These are phyloP conservation scores for Leishmania mexicana DNA, from an alignment of 208 protist genomes.

Conservation along the genomic window DNA sequence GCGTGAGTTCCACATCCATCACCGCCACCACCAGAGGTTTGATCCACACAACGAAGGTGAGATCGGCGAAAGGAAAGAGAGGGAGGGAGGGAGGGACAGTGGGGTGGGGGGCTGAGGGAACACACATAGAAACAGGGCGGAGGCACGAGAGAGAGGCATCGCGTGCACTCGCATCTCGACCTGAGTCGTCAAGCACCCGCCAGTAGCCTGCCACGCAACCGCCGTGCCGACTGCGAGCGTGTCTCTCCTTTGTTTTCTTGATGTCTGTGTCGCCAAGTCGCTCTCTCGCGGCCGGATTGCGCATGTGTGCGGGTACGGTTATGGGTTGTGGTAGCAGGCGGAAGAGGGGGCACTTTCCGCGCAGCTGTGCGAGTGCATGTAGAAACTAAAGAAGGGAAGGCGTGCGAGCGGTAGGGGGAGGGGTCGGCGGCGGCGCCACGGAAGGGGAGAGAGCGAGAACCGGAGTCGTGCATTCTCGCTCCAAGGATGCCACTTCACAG, in stretches of 20 bases:
- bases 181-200: not conserved
- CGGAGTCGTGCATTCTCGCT: not conserved
- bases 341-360: too few relatives aligned
- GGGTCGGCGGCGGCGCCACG: not conserved
- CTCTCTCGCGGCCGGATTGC: not conserved
- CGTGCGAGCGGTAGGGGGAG: not conserved
- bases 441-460: not conserved
- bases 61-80: not conserved
- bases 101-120: not conserved
- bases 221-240: not conserved
- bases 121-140: not conserved
- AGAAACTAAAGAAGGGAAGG: too few relatives aligned
- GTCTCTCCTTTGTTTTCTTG: not conserved
- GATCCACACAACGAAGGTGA: not conserved
- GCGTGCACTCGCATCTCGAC: not conserved
- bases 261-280: not conserved
- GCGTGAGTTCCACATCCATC: too few relatives aligned
- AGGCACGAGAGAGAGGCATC: not conserved
- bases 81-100: not conserved
- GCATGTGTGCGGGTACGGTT: not conserved
- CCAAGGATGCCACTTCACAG: not conserved
- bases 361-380: not conserved
- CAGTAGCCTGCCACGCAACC: not conserved
- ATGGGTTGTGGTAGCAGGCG: slow-evolving; percentile 1
- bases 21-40: not conserved